Evolutionary conservation across 2,329 filamentous ascomycete genomes (phyloP).

Genomic region (Huntiella abstrusa): DNA sequence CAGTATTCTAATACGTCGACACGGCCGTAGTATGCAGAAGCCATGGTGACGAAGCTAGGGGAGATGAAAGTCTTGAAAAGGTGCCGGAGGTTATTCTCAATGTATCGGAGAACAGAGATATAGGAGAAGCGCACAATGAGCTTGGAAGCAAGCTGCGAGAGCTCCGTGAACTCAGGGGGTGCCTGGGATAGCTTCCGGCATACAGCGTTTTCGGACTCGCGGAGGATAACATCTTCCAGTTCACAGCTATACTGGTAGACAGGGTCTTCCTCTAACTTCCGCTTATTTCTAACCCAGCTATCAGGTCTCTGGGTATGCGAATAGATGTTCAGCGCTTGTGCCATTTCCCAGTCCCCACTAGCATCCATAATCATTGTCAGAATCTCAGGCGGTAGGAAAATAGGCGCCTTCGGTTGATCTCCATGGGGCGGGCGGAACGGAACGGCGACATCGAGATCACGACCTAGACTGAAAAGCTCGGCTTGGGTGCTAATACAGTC

Average conservation of each 20-base stretch:
- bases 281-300: constrained; percentile 40
- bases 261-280: neutral
- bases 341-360: constrained; percentile 78
- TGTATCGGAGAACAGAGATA: constrained; percentile 54
- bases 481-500: constrained; percentile 60
- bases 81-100: constrained; percentile 42
- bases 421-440: constrained; percentile 20
- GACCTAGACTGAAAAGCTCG: constrained; percentile 53
- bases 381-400: constrained; percentile 58
- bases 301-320: constrained; percentile 54
- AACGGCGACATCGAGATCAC: constrained; percentile 39
- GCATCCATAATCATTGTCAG: constrained; percentile 79
- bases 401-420: constrained; percentile 18
- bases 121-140: constrained; percentile 84
- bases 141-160: constrained; percentile 68
- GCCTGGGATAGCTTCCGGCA: constrained; percentile 55
- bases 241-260: constrained; percentile 46
- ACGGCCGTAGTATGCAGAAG: constrained; percentile 69
- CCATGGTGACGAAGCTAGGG: constrained; percentile 70
- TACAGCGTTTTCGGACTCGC: constrained; percentile 49
- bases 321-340: constrained; percentile 62
- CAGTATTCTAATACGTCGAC: constrained; percentile 81
- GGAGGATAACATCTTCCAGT: constrained; percentile 71
- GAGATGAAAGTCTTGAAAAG: constrained; percentile 75
- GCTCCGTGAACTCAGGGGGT: constrained; percentile 46